A percentile compares a stretch with the other conserved stretches of the same genome.
These are phyloP conservation scores for Colletotrichum chrysophilum DNA, from an alignment of 2,329 filamentous ascomycete genomes.

Conservation along the genomic window DNA sequence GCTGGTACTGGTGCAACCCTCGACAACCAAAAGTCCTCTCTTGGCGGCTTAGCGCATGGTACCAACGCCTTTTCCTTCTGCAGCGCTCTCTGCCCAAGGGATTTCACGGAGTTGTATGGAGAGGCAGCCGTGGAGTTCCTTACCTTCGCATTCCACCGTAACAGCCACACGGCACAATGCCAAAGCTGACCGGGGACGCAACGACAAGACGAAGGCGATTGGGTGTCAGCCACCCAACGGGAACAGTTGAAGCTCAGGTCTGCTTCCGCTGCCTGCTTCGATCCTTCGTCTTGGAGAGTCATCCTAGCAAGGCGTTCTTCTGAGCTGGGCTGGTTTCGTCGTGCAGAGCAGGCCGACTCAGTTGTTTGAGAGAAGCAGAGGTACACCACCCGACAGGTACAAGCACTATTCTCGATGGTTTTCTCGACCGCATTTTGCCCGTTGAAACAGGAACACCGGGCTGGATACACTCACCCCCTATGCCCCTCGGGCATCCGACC, in stretches of 20 bases:
- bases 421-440: background rate
- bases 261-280: background rate
- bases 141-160: background rate
- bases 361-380: background rate
- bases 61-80: background rate
- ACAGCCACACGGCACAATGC: background rate
- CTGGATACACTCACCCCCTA: slow-evolving; percentile 8
- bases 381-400: background rate
- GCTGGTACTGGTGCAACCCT: slow-evolving; percentile 1
- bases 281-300: background rate
- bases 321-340: slow-evolving; percentile 7
- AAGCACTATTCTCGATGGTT: background rate
- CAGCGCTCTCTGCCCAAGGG: background rate
- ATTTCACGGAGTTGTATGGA: background rate
- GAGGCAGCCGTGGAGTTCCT: background rate
- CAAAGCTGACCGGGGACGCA: background rate
- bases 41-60: slow-evolving; percentile 1
- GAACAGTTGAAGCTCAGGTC: background rate
- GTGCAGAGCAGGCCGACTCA: background rate
- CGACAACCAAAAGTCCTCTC: background rate
- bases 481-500: background rate
- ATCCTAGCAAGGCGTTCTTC: background rate
- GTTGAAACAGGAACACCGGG: slow-evolving; percentile 10
- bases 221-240: background rate
- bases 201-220: background rate